Conservation (phyloP, 192 early-diverging fungal genomes). For the Backusella tuberculispora region DNA sequence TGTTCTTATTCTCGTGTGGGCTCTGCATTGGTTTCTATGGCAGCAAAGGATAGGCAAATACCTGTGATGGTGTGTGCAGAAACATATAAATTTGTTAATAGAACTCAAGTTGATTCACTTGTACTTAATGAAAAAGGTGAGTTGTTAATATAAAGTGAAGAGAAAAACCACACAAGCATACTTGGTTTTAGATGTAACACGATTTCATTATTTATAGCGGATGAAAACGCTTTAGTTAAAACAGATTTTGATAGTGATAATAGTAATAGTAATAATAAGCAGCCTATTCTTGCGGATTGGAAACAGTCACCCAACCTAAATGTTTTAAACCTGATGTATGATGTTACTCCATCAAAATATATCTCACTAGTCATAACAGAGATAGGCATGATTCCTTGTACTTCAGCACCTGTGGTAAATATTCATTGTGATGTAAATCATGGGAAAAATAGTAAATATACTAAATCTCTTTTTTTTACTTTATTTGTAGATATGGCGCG, state of each 20-base stretch:
- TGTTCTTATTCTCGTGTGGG: slow-evolving; percentile 89
- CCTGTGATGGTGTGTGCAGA: slow-evolving; percentile 96
- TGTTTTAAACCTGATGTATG: slow-evolving; percentile 89
- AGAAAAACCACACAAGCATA: slow-evolving; percentile 14
- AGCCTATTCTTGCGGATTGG: slow-evolving; percentile 67
- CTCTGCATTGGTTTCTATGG: slow-evolving; percentile 89
- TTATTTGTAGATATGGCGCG: slow-evolving; percentile 38
- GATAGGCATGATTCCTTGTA: slow-evolving; percentile 89
- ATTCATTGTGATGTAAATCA: neutral
- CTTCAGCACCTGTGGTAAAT: slow-evolving; percentile 77
- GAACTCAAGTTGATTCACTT: slow-evolving; percentile 91
- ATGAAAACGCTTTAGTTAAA: neutral
- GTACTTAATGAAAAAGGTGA: slow-evolving; percentile 93
- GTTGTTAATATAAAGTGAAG: slow-evolving; percentile 79
- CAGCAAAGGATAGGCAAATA: slow-evolving; percentile 82
- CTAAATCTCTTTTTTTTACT: neutral
- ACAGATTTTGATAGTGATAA: neutral
- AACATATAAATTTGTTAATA: slow-evolving; percentile 94
- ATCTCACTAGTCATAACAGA: slow-evolving; percentile 91
- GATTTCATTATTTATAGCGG: no score
- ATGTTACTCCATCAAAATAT: slow-evolving; percentile 93
- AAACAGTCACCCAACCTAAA: slow-evolving; percentile 74
- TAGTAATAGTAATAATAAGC: no score
- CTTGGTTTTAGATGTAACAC: no score
- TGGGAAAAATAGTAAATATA: neutral